A percentile compares a stretch with the other conserved stretches of the same genome.
These are phyloP conservation scores for Stachybotrys elegans DNA, from an alignment of 2,329 filamentous ascomycete genomes.

Conservation along the genomic window DNA sequence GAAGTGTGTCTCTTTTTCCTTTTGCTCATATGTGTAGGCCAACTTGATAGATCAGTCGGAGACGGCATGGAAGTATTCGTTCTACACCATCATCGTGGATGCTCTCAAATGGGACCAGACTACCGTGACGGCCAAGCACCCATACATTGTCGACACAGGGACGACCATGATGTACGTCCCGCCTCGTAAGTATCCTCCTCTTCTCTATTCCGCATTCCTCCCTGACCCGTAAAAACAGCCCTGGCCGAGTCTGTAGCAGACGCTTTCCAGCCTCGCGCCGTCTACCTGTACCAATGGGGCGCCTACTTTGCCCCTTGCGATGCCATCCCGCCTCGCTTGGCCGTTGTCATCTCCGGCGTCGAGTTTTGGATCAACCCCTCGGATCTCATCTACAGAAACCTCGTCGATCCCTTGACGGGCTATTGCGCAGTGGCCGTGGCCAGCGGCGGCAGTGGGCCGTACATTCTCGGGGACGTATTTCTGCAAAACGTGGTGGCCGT, in stretches of 20 bases:
- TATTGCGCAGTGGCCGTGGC: constrained; percentile 44
- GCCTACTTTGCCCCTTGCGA: constrained; percentile 45
- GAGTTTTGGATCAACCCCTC: constrained; percentile 43
- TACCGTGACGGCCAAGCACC: constrained; percentile 36
- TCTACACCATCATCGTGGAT: constrained; percentile 48
- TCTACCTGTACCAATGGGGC: constrained; percentile 41
- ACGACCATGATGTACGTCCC: constrained; percentile 48
- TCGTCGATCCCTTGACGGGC: constrained; percentile 38
- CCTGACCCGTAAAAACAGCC: constrained; percentile 20
- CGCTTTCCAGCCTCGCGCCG: constrained; percentile 40
- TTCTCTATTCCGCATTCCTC: too few relatives aligned
- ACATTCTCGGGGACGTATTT: constrained; percentile 45
- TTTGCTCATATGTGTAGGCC: constrained; percentile 27
- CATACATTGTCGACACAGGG: constrained; percentile 48
- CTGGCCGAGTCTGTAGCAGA: constrained; percentile 42
- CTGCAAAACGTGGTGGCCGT: constrained; percentile 46
- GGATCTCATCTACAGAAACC: constrained; percentile 40
- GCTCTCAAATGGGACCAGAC: constrained; percentile 39
- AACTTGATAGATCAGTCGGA: constrained; percentile 32
- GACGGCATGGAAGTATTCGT: constrained; percentile 41
- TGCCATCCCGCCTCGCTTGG: constrained; percentile 38
- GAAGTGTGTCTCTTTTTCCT: background rate
- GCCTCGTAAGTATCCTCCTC: constrained; percentile 31
- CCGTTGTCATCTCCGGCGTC: constrained; percentile 36
- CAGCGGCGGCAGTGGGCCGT: constrained; percentile 39